Conservation (phyloP, 768 basidiomycete genomes). For the Lentinus tigrinus region DNA sequence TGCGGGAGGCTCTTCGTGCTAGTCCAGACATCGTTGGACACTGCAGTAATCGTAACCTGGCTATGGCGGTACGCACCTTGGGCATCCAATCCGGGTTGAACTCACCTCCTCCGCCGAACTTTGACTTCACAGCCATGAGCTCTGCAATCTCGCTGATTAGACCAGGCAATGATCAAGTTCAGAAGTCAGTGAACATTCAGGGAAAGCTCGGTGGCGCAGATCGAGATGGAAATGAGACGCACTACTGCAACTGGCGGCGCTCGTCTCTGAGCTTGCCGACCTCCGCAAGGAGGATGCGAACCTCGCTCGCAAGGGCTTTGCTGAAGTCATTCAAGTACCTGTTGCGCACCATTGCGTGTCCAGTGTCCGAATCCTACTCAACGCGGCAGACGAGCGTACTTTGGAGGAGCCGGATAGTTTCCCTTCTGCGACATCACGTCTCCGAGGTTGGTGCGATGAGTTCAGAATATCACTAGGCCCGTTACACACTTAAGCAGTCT, state of each 20-base stretch:
- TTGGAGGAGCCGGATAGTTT: constrained; percentile 17
- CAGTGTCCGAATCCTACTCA: constrained; percentile 8
- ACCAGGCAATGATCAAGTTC: not conserved
- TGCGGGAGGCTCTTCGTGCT: constrained; percentile 27
- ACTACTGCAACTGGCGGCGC: constrained; percentile 57
- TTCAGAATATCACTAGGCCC: too few species aligned
- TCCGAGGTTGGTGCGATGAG: too few species aligned
- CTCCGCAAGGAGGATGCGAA: constrained; percentile 59
- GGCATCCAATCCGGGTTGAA: constrained; percentile 75
- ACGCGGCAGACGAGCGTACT: constrained; percentile 9
- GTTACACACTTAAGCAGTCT: too few species aligned
- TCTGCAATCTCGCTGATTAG: constrained; percentile 73
- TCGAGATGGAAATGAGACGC: constrained; percentile 20
- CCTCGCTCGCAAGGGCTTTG: constrained; percentile 60
- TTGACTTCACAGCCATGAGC: constrained; percentile 79
- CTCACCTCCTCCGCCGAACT: constrained; percentile 78
- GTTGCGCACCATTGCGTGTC: constrained; percentile 5
- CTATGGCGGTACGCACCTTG: constrained; percentile 38
- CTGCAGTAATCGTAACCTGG: too few species aligned
- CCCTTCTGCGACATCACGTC: constrained; percentile 17
- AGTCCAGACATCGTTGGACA: not conserved
- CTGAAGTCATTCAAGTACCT: constrained; percentile 62
- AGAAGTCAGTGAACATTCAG: too few species aligned
- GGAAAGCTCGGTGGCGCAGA: not conserved
- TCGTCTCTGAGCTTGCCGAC: constrained; percentile 63